phyloP scores from a whole-genome alignment of 2,329 filamentous ascomycete species.

The Aureobasidium sp. region DNA sequence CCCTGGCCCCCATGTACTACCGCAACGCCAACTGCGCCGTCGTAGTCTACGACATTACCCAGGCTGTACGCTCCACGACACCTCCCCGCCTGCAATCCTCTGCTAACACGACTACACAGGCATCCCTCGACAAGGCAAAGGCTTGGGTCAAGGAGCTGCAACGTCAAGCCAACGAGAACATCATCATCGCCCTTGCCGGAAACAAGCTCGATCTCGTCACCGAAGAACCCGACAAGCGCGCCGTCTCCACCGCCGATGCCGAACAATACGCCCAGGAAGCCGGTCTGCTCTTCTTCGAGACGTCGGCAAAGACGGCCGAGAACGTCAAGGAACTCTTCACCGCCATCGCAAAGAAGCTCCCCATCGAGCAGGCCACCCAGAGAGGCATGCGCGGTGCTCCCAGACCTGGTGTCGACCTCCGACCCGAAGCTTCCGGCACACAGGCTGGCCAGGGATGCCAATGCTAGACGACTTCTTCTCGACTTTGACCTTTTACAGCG shows the following conservation, averaged over 20 bases:
- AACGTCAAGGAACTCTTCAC: constrained; percentile 96
- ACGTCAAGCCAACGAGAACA: constrained; percentile 98
- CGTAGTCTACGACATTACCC: constrained; percentile 98
- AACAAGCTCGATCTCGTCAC: constrained; percentile 97
- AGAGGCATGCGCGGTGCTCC: constrained; percentile 63
- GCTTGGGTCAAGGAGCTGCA: constrained; percentile 99
- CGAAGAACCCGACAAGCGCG: constrained; percentile 91
- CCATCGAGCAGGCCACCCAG: constrained; percentile 90
- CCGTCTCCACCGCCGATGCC: constrained; percentile 78
- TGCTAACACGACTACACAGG: constrained; percentile 41
- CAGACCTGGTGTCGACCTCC: constrained; percentile 57
- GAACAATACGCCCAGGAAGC: constrained; percentile 93
- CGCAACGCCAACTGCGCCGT: constrained; percentile 98
- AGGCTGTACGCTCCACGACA: constrained; percentile 63
- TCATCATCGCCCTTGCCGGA: constrained; percentile 93
- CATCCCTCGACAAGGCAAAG: constrained; percentile 97
- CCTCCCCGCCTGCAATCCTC: not conserved
- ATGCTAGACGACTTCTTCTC: constrained; percentile 40
- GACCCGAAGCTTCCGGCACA: constrained; percentile 51
- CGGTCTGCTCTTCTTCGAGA: constrained; percentile 94
- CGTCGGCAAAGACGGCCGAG: constrained; percentile 92
- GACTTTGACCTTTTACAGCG: not conserved
- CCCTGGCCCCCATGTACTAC: constrained; percentile 98
- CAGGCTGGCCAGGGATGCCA: constrained; percentile 52
- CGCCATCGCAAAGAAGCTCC: constrained; percentile 94